phyloP scores from a whole-genome alignment of 2,329 filamentous ascomycete genomes.

The Colletotrichum cereale region DNA sequence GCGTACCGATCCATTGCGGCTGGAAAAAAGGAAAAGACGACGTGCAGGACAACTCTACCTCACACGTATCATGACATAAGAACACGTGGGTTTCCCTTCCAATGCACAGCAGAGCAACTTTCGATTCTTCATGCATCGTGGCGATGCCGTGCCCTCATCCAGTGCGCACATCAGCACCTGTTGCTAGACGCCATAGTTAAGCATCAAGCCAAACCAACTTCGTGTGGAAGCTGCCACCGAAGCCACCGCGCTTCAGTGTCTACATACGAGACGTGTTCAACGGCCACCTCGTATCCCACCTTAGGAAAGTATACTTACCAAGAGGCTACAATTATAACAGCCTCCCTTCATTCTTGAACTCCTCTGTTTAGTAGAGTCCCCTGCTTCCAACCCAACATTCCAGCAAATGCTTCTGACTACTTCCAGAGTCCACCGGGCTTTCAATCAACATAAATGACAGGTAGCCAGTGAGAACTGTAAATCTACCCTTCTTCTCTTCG shows the following conservation, averaged over 20 bases:
- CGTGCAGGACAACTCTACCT: conserved; percentile 17
- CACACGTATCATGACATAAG: not conserved
- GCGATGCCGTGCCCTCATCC: not conserved
- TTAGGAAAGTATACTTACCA: not conserved
- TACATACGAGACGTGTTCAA: not conserved
- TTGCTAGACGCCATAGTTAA: not conserved
- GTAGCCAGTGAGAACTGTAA: not conserved
- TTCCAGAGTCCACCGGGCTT: not conserved
- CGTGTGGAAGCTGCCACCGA: not conserved
- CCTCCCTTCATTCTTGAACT: conserved; percentile 10
- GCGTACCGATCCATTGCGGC: conserved; percentile 22
- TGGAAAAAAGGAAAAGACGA: conserved; percentile 9
- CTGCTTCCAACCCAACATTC: not conserved
- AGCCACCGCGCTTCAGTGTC: not conserved
- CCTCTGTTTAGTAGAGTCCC: not conserved
- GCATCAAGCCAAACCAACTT: not conserved
- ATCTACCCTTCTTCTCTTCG: not conserved
- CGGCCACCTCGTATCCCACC: not conserved
- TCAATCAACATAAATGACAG: too few relatives aligned
- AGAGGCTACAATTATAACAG: not conserved
- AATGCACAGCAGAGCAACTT: not conserved
- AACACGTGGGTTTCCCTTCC: conserved; percentile 1
- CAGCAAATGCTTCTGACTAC: not conserved
- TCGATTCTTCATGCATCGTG: conserved; percentile 11
- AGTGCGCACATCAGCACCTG: too few relatives aligned